These are phyloP conservation scores for Cercophora samala DNA, from an alignment of 495 filamentous ascomycete species.

Conservation along the genomic window DNA sequence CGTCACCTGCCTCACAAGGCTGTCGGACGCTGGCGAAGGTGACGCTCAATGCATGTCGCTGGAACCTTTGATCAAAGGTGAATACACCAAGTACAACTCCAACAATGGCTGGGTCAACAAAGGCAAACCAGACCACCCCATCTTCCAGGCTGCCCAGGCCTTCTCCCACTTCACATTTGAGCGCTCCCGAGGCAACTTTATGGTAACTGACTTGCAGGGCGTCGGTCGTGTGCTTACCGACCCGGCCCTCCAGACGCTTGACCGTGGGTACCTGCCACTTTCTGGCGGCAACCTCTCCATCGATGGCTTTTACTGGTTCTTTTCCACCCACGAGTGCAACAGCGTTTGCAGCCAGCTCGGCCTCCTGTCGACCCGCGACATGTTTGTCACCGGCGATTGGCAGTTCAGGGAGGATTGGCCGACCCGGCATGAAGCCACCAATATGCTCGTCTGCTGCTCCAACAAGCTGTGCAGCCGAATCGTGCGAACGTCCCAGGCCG, in stretches of 20 bases:
- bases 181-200: slow-evolving; percentile 36
- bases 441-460: no score
- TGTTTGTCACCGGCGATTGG: no score
- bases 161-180: slow-evolving; percentile 46
- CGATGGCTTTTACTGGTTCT: no score
- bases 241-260: slow-evolving; percentile 39
- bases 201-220: slow-evolving; percentile 38
- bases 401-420: no score
- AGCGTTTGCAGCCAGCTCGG: no score
- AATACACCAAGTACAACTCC: slow-evolving; percentile 42
- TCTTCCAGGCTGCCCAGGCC: slow-evolving; percentile 36
- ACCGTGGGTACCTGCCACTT: no score
- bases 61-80: slow-evolving; percentile 36
- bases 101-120: slow-evolving; percentile 33
- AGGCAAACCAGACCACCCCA: slow-evolving; percentile 23
- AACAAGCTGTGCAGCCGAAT: no score
- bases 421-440: no score
- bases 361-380: no score
- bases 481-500: no score
- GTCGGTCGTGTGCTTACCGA: slow-evolving; percentile 36
- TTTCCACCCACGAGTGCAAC: no score
- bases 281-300: no score
- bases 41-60: slow-evolving; percentile 24
- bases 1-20: slow-evolving; percentile 29
- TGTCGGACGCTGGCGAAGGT: neutral